phyloP scores from a whole-genome alignment of 129 eudicot genomes.

The Ambrosia artemisiifolia region DNA sequence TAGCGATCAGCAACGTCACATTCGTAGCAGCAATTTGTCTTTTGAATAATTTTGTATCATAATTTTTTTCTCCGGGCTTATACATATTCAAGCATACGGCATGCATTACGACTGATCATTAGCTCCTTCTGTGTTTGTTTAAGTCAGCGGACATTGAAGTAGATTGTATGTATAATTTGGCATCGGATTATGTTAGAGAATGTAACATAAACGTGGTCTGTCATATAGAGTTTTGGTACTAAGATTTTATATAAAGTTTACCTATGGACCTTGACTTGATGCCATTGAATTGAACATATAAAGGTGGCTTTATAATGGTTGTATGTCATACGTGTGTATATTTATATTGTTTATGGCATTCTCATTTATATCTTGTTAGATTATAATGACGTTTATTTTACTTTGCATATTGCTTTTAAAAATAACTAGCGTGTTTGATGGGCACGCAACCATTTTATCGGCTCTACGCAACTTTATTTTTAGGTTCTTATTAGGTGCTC shows the following conservation, averaged over 20 bases:
- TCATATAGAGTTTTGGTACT: conserved; percentile 32
- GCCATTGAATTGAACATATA: conserved; percentile 9
- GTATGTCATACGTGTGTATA: not conserved
- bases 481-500: too few species aligned
- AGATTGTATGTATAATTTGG: conserved; percentile 25
- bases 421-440: too few species aligned
- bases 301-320: conserved; percentile 1
- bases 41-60: conserved; percentile 36
- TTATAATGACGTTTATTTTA: too few species aligned
- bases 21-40: conserved; percentile 67
- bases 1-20: conserved; percentile 63
- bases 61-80: not conserved
- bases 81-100: not conserved
- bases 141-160: not conserved
- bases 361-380: too few species aligned
- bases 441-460: too few species aligned
- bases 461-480: too few species aligned
- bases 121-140: conserved; percentile 8
- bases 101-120: not conserved
- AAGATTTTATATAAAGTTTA: conserved; percentile 28
- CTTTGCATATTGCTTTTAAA: too few species aligned
- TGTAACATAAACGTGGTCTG: conserved; percentile 16
- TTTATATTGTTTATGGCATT: not conserved
- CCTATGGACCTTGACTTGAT: conserved; percentile 18
- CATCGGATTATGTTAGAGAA: conserved; percentile 7